Conservation (phyloP, 1,139 yeast species). For the Yamadazyma sp. region DNA sequence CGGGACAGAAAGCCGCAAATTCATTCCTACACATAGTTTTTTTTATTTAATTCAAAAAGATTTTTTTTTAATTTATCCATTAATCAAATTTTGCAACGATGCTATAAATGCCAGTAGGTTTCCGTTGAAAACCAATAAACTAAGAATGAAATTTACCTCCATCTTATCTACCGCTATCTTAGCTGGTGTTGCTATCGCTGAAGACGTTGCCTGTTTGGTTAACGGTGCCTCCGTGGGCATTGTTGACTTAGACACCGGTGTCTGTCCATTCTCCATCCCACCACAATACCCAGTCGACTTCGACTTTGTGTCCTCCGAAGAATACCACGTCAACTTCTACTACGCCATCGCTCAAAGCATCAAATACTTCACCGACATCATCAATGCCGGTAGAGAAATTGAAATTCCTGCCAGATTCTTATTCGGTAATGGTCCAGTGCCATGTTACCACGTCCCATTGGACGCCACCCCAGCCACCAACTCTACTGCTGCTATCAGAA, state of each 20-base stretch:
- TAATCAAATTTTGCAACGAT: conserved; percentile 3
- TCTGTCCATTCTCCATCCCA: conserved; percentile 41
- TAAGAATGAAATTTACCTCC: conserved; percentile 15
- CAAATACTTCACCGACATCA: conserved; percentile 37
- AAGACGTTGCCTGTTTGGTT: conserved; percentile 39
- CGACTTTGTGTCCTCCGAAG: conserved; percentile 28
- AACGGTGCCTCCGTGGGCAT: conserved; percentile 32
- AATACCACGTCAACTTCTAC: conserved; percentile 39
- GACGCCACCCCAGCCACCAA: conserved; percentile 32
- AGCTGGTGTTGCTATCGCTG: conserved; percentile 24
- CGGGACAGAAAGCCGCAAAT: background rate
- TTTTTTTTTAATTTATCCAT: conserved; percentile 3
- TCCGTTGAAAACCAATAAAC: background rate
- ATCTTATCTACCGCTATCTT: conserved; percentile 20
- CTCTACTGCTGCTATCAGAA: conserved; percentile 45
- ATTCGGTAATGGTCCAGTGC: conserved; percentile 23
- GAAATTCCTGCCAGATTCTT: conserved; percentile 32
- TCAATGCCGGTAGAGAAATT: conserved; percentile 35
- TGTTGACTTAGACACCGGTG: conserved; percentile 44
- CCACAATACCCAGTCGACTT: conserved; percentile 25
- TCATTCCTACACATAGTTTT: background rate
- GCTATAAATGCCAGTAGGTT: background rate
- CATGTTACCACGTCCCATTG: conserved; percentile 32
- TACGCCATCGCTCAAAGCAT: conserved; percentile 25
- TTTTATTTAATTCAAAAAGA: conserved; percentile 1